Percentiles rank a stretch among this genome's conserved stretches.
Conservation (phyloP, 306 rosid genomes). For the Castanopsis chinensis region DNA sequence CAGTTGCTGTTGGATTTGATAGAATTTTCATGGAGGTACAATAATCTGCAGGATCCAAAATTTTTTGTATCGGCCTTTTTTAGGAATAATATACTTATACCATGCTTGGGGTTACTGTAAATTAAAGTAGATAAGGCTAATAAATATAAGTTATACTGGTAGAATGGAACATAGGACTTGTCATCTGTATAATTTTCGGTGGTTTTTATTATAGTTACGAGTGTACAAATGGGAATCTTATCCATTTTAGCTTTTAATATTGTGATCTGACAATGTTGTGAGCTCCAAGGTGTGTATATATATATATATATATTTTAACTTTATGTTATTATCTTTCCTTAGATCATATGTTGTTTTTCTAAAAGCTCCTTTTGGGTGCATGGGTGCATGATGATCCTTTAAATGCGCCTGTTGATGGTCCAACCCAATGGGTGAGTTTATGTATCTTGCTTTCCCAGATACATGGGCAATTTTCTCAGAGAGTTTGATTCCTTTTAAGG, state of each 20-base stretch:
- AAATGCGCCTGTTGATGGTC: too few species aligned
- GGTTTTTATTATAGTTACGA: neutral
- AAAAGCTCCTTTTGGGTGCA: too few species aligned
- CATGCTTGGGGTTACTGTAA: neutral
- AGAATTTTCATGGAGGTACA: constrained; percentile 98
- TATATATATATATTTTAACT: neutral
- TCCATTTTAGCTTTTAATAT: neutral
- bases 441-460: too few species aligned
- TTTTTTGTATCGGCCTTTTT: neutral
- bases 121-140: neutral
- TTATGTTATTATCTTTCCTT: neutral
- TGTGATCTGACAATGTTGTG: neutral
- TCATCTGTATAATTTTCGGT: too few species aligned
- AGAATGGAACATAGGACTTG: neutral
- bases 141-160: too few species aligned
- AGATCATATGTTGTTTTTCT: too few species aligned
- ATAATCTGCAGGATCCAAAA: constrained; percentile 3
- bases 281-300: constrained; percentile 3
- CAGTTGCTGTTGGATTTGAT: constrained; percentile 94
- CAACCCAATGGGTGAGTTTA: too few species aligned
- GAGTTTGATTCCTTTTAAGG: too few species aligned
- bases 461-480: too few species aligned
- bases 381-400: too few species aligned
- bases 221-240: neutral
- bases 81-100: too few species aligned